These are phyloP conservation scores for Fusarium xylarioides DNA, from an alignment of 2,329 filamentous ascomycete genomes.

Conservation along the genomic window DNA sequence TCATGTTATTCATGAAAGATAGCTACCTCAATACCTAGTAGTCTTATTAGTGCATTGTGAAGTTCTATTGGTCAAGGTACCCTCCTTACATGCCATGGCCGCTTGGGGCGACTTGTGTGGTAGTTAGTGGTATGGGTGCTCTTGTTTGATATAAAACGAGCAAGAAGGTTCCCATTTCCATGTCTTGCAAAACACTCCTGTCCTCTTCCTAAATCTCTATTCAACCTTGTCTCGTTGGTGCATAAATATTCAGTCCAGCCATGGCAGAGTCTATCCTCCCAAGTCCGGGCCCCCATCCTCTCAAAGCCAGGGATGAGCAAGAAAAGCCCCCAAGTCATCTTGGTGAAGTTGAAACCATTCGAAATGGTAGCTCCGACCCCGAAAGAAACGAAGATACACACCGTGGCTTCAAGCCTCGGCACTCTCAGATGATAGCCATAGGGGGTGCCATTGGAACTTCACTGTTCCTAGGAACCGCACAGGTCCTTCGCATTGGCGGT, in stretches of 20 bases:
- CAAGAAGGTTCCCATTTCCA: not conserved
- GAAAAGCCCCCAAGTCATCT: not conserved
- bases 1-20: not conserved
- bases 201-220: not conserved
- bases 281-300: not conserved
- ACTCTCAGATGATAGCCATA: not conserved
- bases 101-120: not conserved
- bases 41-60: not conserved
- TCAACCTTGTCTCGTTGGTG: not conserved
- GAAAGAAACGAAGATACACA: not conserved
- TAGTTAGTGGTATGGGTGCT: not conserved
- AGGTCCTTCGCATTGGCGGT: not conserved
- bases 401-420: not conserved
- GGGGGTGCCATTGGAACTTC: not conserved
- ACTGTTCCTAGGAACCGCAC: not conserved
- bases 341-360: not conserved
- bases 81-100: not conserved
- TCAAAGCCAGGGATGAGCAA: not conserved
- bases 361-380: not conserved
- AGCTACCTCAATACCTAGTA: not conserved
- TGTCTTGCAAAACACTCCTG: not conserved
- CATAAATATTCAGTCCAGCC: not conserved
- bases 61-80: not conserved
- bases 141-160: not conserved
- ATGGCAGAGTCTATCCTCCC: not conserved